Evolutionary conservation across 163 green algal genomes (phyloP), one percentile per base, ranked within the genome.

Genomic region (Coccomyxa subellipsoidea): DNA sequence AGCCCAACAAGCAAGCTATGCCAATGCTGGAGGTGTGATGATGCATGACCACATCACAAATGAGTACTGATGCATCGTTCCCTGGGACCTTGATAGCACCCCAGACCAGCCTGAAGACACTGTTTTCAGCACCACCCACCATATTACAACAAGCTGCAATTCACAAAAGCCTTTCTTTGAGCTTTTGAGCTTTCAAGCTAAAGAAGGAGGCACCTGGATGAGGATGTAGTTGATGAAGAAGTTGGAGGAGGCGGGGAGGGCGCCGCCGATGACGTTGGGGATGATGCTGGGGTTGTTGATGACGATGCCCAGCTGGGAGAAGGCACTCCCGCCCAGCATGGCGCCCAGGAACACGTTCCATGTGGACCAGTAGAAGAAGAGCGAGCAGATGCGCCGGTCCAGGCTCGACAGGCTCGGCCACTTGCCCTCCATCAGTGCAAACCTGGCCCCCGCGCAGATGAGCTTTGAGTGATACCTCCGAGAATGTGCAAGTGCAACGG

Each of bases 191-290:
- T n/a, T n/a, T n/a, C n/a, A n/a, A n/a, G n/a, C n/a, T n/a, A n/a
- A n/a, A n/a, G n/a, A n/a, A n/a, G n/a, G n/a, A n/a, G n/a, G n/a
- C 66, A 70, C 79, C 79, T 83, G 66, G 38, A 83, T 39, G 72
- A 84, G 86, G 15, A 97, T 86, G 83, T 94, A 96, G 82, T 94
- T 92, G 77, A 98, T 90, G 89, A 98, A 98, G 89, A 96, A 98
- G 88, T 98, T 98, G 84, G 87, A 93, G 59, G 90, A 93, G n/a
- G 88, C 84, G 23, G 95, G 95, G 70, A 98, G 87, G 38, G 90
- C 91, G 2, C 81, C 82, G 5, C 95, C 77, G 21, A 82, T 79
- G 27, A 79, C 12, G 38, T 34, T 54, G 15, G 71, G 25, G 23
- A 80, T 59, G 32, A 12, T 38, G 66, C 80, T 76, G 21, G 84